Conservation (phyloP, 1,139 yeast species). For the Candida dubliniensis region DNA sequence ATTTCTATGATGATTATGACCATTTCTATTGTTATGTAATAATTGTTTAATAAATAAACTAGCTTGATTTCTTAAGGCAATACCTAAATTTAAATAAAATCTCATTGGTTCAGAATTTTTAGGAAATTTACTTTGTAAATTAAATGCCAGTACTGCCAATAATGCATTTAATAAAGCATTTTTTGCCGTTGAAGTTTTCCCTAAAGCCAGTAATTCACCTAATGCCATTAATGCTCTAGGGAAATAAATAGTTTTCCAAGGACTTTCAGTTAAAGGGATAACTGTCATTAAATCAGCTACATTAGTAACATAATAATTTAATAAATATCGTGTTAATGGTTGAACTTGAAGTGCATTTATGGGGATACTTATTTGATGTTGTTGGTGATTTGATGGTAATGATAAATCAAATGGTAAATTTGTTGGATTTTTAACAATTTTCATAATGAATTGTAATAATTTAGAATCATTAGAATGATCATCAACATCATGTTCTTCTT, state of each 20-base stretch:
- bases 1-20: conserved; percentile 21
- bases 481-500: conserved; percentile 28
- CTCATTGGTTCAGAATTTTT: conserved; percentile 63
- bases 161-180: conserved; percentile 78
- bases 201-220: conserved; percentile 77
- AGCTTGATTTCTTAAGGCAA: conserved; percentile 74
- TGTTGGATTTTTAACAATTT: conserved; percentile 44
- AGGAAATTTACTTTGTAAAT: conserved; percentile 69
- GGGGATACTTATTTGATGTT: conserved; percentile 46
- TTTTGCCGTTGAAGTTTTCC: conserved; percentile 73
- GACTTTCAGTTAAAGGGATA: conserved; percentile 75
- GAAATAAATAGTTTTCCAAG: conserved; percentile 83
- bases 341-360: conserved; percentile 61
- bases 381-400: conserved; percentile 15
- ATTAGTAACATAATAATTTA: conserved; percentile 72
- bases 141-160: conserved; percentile 80
- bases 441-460: conserved; percentile 49
- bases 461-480: conserved; percentile 34
- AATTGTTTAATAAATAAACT: conserved; percentile 59
- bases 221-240: conserved; percentile 80
- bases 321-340: conserved; percentile 66
- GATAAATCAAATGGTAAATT: conserved; percentile 40
- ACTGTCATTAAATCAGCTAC: conserved; percentile 91
- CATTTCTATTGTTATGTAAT: conserved; percentile 36
- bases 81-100: conserved; percentile 70